A percentile compares a stretch with the other conserved stretches of the same genome.
phyloP scores from a whole-genome alignment of 208 protist genomes.

The Crithidia fasciculata region DNA sequence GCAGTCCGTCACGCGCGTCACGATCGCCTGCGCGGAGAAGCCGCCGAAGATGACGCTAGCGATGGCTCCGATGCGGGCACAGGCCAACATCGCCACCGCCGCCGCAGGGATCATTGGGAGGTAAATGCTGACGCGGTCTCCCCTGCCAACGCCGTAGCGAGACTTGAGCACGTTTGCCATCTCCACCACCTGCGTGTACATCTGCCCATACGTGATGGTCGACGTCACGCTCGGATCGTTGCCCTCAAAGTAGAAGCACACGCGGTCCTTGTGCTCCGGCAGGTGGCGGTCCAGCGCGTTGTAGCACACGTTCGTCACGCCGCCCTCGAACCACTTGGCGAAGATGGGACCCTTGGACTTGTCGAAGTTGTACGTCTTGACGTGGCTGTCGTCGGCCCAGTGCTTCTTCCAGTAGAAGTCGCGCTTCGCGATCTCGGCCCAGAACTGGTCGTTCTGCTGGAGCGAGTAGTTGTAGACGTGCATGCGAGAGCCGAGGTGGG shows the following conservation, averaged over 20 bases:
- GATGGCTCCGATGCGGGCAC: conserved; percentile 96
- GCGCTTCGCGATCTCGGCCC: conserved; percentile 59
- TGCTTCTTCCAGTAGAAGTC: conserved; percentile 76
- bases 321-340: conserved; percentile 86
- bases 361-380: conserved; percentile 83
- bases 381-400: conserved; percentile 59
- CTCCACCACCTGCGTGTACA: conserved; percentile 81
- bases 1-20: conserved; percentile 66
- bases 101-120: conserved; percentile 96
- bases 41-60: conserved; percentile 86
- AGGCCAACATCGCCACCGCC: conserved; percentile 95
- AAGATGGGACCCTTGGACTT: conserved; percentile 67
- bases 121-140: conserved; percentile 96
- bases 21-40: conserved; percentile 75
- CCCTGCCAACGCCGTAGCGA: conserved; percentile 88
- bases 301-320: conserved; percentile 90
- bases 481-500: conserved; percentile 46
- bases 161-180: conserved; percentile 91
- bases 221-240: conserved; percentile 65
- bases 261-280: conserved; percentile 57
- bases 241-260: conserved; percentile 91
- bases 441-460: conserved; percentile 67
- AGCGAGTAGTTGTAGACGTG: conserved; percentile 76
- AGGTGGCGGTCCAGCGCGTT: conserved; percentile 91
- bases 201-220: conserved; percentile 86